Conservation (phyloP, 148 eudicot species). For the Talinum fruticosum region DNA sequence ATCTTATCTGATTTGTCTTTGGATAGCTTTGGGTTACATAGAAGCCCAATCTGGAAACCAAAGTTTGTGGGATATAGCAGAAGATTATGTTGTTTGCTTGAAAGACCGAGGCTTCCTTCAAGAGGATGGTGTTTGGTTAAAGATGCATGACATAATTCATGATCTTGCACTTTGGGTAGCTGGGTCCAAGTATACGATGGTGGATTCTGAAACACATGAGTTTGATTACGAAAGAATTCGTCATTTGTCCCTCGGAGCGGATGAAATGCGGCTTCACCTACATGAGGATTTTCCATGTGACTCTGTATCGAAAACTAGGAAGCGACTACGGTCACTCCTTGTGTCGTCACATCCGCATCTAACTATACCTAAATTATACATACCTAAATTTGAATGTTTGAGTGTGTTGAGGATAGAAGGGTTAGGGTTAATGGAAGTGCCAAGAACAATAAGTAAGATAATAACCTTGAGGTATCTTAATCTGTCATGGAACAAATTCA, state of each 20-base stretch:
- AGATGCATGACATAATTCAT: too few relatives aligned
- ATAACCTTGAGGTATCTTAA: constrained; percentile 2
- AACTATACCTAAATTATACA: not conserved
- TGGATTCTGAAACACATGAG: constrained; percentile 3
- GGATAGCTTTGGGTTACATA: constrained; percentile 17
- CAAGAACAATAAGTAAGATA: constrained; percentile 5
- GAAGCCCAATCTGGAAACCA: too few relatives aligned
- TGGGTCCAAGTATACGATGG: constrained; percentile 15
- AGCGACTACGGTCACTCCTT: constrained; percentile 9
- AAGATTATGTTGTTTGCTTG: too few relatives aligned
- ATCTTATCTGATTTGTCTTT: not conserved
- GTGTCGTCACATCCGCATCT: too few relatives aligned
- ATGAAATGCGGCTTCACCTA: not conserved
- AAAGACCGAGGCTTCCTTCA: too few relatives aligned
- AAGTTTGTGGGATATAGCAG: too few relatives aligned
- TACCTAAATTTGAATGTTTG: not conserved
- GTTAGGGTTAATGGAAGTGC: constrained; percentile 1
- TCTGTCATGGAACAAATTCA: not conserved
- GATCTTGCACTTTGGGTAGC: too few relatives aligned
- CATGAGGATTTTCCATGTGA: not conserved
- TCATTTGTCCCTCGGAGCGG: constrained; percentile 5
- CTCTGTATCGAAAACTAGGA: not conserved
- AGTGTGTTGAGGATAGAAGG: not conserved
- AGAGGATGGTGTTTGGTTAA: too few relatives aligned
- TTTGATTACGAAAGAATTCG: constrained; percentile 10